Evolutionary conservation across 2,329 filamentous ascomycete genomes (phyloP), one percentile per base, ranked within the genome.

Genomic region (Phialophora chinensis): DNA sequence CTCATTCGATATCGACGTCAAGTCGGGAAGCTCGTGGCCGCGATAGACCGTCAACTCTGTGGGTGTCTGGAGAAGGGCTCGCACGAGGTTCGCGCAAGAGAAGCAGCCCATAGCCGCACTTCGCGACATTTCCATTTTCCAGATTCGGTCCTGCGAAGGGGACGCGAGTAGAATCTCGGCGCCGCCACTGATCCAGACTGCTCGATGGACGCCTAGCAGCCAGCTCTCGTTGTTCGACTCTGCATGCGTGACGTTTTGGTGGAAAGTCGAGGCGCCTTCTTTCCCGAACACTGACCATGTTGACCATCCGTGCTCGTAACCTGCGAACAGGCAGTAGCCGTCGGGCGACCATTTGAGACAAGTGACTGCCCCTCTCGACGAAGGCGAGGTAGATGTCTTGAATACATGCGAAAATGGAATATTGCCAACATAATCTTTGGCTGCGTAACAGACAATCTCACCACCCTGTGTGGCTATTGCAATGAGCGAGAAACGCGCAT

Each of bases 281-380:
- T 97, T 97, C 38, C 95, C 95, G 78, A 96, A 99, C 44, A 98
- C 95, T 76, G 94, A 98, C 94, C 94, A 99, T 55, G 89, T 94
- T 4, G 91, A 90, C 95, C 95, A 99, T 0, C 95, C 96, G 66
- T 90, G 88, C 73, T 95, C 90, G 75, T 94, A 98, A 1, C 94
- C 95, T 52, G 91, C 93, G 78, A 99, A 97, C 8, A 99, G 85
- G 76, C 93, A 97, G 77, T 98, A 97, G 20, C 95, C 95, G 77
- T 99, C 95, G 0, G 94, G 93, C 0, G 95, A 97, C 80, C 97
- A 99, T 67, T 81, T 88, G 71, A 99, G 79, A 33, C 88, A 90
- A 1, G 87, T 92, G 60, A 97, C 80, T 12, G 80, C 78, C 0
- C 95, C 95, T 1, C 92, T 89, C 17, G 87, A 85, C 20, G 84